These are phyloP conservation scores for Phialemoniopsis sp. DNA, from an alignment of 2,329 filamentous ascomycete genomes.

Conservation along the genomic window DNA sequence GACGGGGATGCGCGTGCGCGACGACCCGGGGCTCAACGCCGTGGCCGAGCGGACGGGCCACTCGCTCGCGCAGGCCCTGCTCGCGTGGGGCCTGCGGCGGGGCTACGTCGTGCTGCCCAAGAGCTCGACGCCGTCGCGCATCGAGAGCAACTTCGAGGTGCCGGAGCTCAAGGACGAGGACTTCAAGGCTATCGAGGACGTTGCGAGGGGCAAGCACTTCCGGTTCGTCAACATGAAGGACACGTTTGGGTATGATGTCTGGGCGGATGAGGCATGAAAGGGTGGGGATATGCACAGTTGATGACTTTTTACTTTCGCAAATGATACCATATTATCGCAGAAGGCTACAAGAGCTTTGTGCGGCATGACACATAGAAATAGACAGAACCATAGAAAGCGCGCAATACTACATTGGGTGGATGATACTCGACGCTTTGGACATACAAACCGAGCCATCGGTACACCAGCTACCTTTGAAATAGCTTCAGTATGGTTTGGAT, in stretches of 20 bases:
- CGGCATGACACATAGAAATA: too few species aligned
- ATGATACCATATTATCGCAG: too few species aligned
- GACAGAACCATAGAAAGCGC: too few species aligned
- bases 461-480: too few species aligned
- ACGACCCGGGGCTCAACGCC: conserved; percentile 53
- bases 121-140: conserved; percentile 62
- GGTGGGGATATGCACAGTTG: background rate
- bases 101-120: conserved; percentile 68
- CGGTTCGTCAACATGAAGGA: conserved; percentile 82
- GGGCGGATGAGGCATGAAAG: conserved; percentile 49
- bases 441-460: too few species aligned
- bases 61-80: conserved; percentile 56
- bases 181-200: conserved; percentile 58
- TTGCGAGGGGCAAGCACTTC: conserved; percentile 62
- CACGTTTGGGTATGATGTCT: conserved; percentile 70
- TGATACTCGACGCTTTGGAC: too few species aligned
- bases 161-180: conserved; percentile 52
- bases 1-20: conserved; percentile 62
- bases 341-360: too few species aligned
- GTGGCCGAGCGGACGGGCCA: conserved; percentile 54
- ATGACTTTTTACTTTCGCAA: background rate
- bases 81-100: conserved; percentile 62
- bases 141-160: conserved; percentile 57
- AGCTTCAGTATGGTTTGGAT: too few species aligned
- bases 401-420: too few species aligned